Base-by-base conservation (phyloP, 129 eudicot species). In the Apium graveolens region DNA sequence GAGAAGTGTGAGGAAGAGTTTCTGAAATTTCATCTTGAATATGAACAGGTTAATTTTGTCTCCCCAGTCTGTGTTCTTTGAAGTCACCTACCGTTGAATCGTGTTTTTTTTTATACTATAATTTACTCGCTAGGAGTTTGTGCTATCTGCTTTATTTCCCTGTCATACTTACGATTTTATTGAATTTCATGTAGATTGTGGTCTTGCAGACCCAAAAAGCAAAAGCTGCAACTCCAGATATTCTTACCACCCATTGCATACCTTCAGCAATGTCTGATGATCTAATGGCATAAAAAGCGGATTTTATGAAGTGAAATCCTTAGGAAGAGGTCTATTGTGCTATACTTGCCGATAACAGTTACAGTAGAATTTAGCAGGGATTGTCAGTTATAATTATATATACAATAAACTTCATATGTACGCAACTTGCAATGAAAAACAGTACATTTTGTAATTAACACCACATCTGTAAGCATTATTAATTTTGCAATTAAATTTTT, bases 221-320 rank as follows among this genome's bases (percentile, higher is more conserved):
- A 29, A 88, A 88, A 78, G 83, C 88, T 39, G 73, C 81, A 77
- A 81, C 84, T 35, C 38, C 43, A 24, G 84, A 81, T 65, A 76
- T 81, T 76, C 80, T 81, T 24, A 48, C 73, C 18, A 88, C 90
- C 46, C 89, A 84, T 80, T 86, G 92, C 76, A 88, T 88, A 84
- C 90, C 92, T 77, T 88, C 90, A 70, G 88, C 92, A 48, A 86
- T 86, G 90, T 86, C 92, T 32, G 83, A 75, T 51, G 88, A 88
- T 83, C 86, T 88, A 76, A 88, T 81, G 82, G 78, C 84, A 38
- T 83, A 84, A 83, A 83, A 70, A 18, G 37, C 35, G 60, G 49
- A 70, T 20, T 29, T n/a, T 65, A 65, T 16, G 17, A 31, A 29
- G 72, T 66, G 14, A 31, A 31, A 31, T 66, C 20, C 18, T 31